A percentile compares a stretch with the other conserved stretches of the same genome.
Evolutionary conservation across 176 grass and related monocot genomes (phyloP).

Genomic region (Hordeum marinum): DNA sequence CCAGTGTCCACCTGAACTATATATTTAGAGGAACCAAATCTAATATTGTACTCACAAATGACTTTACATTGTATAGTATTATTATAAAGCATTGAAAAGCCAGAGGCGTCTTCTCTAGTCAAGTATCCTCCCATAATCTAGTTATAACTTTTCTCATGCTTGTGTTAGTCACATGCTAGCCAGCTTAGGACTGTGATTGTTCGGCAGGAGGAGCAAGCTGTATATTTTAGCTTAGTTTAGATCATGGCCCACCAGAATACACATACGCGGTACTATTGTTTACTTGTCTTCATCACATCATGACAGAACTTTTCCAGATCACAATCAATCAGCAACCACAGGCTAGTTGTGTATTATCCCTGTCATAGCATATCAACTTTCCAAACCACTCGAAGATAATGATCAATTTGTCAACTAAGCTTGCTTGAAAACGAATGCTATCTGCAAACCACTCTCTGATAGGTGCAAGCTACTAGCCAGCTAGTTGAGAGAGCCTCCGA

Average conservation of each 20-base stretch:
- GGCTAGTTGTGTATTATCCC: not conserved
- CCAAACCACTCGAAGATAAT: not conserved
- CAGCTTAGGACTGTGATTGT: not conserved
- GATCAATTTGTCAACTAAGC: not conserved
- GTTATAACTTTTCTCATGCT: not conserved
- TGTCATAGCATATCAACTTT: not conserved
- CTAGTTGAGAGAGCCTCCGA: no score
- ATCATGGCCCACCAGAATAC: not conserved
- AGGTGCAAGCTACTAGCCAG: no score
- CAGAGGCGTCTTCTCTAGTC: no score
- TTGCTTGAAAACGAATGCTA: not conserved
- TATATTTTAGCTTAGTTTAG: not conserved
- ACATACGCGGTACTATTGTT: not conserved
- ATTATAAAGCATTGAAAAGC: no score
- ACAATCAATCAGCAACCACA: not conserved
- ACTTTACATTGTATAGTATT: no score
- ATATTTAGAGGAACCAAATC: no score
- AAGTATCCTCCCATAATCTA: no score
- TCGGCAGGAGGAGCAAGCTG: not conserved
- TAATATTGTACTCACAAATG: no score
- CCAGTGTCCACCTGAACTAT: no score
- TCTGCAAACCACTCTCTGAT: no score
- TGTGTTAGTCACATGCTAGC: constrained; percentile 23
- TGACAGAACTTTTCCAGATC: not conserved
- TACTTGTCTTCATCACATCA: not conserved